Percentiles rank a stretch among this genome's conserved stretches.
Conservation (phyloP, 2,329 filamentous ascomycete species). For the Xylaria multiplex region DNA sequence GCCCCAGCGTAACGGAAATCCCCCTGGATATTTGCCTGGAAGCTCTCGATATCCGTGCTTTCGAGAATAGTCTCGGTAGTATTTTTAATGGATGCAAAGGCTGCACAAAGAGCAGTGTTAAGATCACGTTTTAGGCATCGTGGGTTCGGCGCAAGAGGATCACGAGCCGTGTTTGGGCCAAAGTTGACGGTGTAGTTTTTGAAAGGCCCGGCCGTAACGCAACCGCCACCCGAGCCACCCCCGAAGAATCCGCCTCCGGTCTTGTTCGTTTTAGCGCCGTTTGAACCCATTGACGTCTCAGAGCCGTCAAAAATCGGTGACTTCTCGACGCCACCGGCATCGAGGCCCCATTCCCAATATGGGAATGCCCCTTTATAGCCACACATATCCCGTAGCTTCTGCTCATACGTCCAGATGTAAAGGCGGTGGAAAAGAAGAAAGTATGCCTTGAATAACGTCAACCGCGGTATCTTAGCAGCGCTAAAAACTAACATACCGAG, state of each 20-base stretch:
- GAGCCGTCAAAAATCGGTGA: slow-evolving; percentile 60
- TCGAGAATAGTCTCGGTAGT: slow-evolving; percentile 53
- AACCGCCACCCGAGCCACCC: slow-evolving; percentile 63
- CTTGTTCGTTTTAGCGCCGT: slow-evolving; percentile 52
- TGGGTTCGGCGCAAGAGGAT: slow-evolving; percentile 53
- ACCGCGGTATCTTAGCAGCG: not conserved
- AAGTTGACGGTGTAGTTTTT: slow-evolving; percentile 53
- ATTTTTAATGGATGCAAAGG: slow-evolving; percentile 48
- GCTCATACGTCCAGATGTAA: slow-evolving; percentile 51
- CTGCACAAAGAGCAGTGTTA: slow-evolving; percentile 48
- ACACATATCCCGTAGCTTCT: slow-evolving; percentile 50
- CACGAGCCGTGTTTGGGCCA: slow-evolving; percentile 48
- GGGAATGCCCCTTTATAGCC: slow-evolving; percentile 50
- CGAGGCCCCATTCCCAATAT: slow-evolving; percentile 53
- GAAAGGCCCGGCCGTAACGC: slow-evolving; percentile 60
- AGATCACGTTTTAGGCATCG: slow-evolving; percentile 57
- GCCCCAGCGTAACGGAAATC: slow-evolving; percentile 48
- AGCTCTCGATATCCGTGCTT: slow-evolving; percentile 50
- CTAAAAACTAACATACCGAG: slow-evolving; percentile 40
- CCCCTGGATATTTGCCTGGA: slow-evolving; percentile 56
- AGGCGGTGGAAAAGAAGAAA: slow-evolving; percentile 53
- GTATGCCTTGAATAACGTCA: slow-evolving; percentile 42
- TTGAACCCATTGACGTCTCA: slow-evolving; percentile 55
- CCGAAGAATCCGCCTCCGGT: slow-evolving; percentile 49
- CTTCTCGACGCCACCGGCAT: slow-evolving; percentile 50